These are phyloP conservation scores for Aspergillus viridinutans DNA, from an alignment of 2,329 filamentous ascomycete species.

Conservation along the genomic window DNA sequence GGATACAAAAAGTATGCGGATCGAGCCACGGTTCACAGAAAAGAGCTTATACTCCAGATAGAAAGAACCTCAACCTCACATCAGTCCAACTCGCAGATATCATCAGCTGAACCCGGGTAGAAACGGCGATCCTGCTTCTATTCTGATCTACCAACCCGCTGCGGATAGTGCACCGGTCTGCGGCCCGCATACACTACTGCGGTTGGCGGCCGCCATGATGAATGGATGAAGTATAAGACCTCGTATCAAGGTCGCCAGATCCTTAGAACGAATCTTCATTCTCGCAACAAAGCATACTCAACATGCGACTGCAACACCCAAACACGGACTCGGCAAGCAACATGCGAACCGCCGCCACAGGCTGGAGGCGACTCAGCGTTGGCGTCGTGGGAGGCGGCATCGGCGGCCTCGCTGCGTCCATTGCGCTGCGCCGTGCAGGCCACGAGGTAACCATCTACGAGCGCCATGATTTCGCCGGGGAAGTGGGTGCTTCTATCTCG, in stretches of 20 bases:
- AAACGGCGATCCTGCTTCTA: background rate
- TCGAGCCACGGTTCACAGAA: background rate
- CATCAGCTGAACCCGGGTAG: background rate
- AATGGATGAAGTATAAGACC: background rate
- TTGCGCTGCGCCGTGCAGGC: constrained; percentile 51
- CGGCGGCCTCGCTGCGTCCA: constrained; percentile 50
- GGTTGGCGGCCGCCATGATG: background rate
- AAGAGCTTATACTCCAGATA: background rate
- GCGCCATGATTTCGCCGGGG: constrained; percentile 61
- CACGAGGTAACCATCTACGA: constrained; percentile 62
- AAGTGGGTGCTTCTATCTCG: constrained; percentile 64
- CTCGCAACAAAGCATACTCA: background rate
- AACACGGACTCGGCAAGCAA: background rate
- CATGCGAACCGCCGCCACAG: background rate
- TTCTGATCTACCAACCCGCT: background rate
- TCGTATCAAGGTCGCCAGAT: background rate
- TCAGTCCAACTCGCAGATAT: background rate
- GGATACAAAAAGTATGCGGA: background rate
- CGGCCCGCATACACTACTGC: background rate
- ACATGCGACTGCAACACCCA: background rate
- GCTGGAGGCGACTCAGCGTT: constrained; percentile 46
- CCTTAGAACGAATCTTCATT: background rate
- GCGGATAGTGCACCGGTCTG: background rate
- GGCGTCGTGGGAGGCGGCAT: constrained; percentile 52
- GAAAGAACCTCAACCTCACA: background rate